Evolutionary conservation across 2,329 filamentous ascomycete genomes (phyloP).

Genomic region (Penicillium sp.): DNA sequence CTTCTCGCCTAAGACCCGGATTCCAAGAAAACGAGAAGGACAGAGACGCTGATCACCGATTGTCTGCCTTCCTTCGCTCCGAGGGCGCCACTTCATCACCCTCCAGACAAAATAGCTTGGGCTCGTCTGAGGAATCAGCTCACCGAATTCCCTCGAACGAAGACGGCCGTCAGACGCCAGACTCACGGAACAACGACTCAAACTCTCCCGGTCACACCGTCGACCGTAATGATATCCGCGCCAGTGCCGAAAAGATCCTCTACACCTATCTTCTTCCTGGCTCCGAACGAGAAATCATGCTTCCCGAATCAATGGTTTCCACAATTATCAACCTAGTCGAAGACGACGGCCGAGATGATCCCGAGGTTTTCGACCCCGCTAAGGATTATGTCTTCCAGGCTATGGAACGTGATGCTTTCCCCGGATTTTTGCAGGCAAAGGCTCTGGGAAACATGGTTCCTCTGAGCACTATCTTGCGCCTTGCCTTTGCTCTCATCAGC

Average conservation of each 20-base stretch:
- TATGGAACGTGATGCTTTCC: conserved; percentile 99
- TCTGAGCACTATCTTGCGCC: conserved; percentile 78
- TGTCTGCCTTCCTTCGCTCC: conserved; percentile 82
- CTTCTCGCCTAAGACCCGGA: conserved; percentile 58
- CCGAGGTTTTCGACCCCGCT: conserved; percentile 93
- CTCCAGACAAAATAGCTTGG: conserved; percentile 57
- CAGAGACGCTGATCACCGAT: conserved; percentile 79
- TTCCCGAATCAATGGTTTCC: conserved; percentile 82
- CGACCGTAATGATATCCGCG: conserved; percentile 83
- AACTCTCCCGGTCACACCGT: conserved; percentile 83
- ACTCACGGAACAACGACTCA: conserved; percentile 67
- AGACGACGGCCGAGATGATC: conserved; percentile 87
- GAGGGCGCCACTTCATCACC: conserved; percentile 50
- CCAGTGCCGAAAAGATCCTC: conserved; percentile 96
- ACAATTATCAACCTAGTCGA: conserved; percentile 88
- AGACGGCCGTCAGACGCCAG: conserved; percentile 57
- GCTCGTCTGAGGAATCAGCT: conserved; percentile 45
- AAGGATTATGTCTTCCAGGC: conserved; percentile 99
- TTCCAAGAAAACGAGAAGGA: conserved; percentile 63
- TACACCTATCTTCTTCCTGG: conserved; percentile 94
- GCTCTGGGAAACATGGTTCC: conserved; percentile 94
- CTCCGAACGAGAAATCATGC: conserved; percentile 93
- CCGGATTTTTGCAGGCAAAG: conserved; percentile 91
- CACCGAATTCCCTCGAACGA: conserved; percentile 46
- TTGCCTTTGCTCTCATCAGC: conserved; percentile 80